Conservation (phyloP, 208 protist species). For the Acanthamoeba polyphaga region DNA sequence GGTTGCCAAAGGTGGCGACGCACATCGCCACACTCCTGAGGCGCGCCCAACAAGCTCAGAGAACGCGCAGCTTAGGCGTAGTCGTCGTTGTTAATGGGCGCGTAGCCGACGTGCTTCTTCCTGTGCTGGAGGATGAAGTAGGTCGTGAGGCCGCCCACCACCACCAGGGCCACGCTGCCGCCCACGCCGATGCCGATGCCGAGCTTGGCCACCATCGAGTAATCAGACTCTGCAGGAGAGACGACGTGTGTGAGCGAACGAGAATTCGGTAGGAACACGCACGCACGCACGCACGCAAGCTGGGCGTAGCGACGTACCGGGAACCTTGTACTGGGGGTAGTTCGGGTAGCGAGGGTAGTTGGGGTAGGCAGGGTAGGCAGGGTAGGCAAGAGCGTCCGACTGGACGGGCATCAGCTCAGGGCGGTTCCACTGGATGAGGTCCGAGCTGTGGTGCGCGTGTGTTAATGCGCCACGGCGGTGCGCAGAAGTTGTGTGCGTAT, state of each 20-base stretch:
- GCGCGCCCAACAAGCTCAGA: no score
- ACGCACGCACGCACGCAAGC: not conserved
- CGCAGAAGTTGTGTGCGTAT: no score
- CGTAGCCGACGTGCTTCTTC: constrained; percentile 26
- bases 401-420: not conserved
- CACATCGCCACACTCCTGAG: no score
- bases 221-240: not conserved
- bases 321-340: not conserved
- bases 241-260: not conserved
- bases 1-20: no score
- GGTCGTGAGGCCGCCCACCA: not conserved
- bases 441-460: not conserved
- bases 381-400: not conserved
- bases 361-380: not conserved
- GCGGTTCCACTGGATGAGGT: constrained; percentile 17
- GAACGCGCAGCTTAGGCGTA: not conserved
- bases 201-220: not conserved
- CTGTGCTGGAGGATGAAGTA: constrained; percentile 17
- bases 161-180: not conserved
- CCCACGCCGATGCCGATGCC: not conserved
- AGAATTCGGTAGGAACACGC: not conserved
- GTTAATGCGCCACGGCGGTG: not conserved
- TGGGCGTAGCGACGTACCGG: not conserved
- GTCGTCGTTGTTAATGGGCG: constrained; percentile 38
- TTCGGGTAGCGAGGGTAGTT: not conserved